Percentiles rank a stretch among this genome's conserved stretches.
Conservation (phyloP, 2,329 filamentous ascomycete genomes). For the Penicillium italicum region DNA sequence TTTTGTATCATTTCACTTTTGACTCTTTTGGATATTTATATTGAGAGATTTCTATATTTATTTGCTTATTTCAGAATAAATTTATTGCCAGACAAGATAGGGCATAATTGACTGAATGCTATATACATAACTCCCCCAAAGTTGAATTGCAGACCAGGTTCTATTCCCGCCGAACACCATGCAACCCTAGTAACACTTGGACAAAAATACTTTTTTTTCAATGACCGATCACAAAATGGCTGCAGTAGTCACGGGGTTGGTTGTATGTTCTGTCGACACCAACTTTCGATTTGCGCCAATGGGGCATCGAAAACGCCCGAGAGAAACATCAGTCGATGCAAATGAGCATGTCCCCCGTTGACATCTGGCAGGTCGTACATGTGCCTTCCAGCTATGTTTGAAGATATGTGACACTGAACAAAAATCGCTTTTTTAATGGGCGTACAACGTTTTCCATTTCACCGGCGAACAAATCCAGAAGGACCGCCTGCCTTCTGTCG, state of each 20-base stretch:
- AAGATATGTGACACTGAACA: background rate
- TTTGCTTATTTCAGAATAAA: background rate
- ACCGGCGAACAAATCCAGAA: slow-evolving; percentile 39
- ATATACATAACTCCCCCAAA: slow-evolving; percentile 4
- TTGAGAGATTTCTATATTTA: background rate
- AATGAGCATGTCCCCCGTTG: background rate
- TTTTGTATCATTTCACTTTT: background rate
- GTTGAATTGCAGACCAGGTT: slow-evolving; percentile 3
- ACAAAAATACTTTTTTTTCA: background rate
- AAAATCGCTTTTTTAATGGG: background rate
- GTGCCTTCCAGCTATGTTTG: background rate
- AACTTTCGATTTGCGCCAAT: slow-evolving; percentile 8
- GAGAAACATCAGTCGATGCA: background rate
- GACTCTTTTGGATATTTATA: background rate
- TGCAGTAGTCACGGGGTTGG: slow-evolving; percentile 2
- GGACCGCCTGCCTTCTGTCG: slow-evolving; percentile 37
- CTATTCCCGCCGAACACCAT: slow-evolving; percentile 8
- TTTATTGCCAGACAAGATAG: background rate
- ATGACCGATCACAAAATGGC: slow-evolving; percentile 4
- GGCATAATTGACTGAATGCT: slow-evolving; percentile 3
- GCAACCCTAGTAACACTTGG: slow-evolving; percentile 2
- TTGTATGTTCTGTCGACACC: slow-evolving; percentile 2
- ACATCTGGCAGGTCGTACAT: background rate
- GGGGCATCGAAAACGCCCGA: background rate
- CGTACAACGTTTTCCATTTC: slow-evolving; percentile 6